A percentile compares a stretch with the other conserved stretches of the same genome.
phyloP scores from a whole-genome alignment of 352 stramenopile genomes.

The Globisporangium alternatum region DNA sequence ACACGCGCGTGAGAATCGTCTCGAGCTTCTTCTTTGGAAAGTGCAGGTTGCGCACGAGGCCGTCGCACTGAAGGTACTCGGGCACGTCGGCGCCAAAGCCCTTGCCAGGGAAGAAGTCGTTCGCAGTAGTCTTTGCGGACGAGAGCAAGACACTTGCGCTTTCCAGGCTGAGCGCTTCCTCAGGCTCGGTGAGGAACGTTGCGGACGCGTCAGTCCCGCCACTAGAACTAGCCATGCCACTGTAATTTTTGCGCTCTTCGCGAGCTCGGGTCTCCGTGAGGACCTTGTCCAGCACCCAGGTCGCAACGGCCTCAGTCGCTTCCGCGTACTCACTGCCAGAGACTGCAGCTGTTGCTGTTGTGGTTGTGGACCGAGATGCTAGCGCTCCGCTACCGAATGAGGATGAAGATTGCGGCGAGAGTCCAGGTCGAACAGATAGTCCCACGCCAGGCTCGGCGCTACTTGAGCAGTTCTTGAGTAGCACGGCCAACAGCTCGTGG shows the following conservation, averaged over 20 bases:
- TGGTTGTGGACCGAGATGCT: neutral
- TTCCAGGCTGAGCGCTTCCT: conserved; percentile 21
- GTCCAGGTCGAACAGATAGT: neutral
- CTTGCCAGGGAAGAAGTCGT: conserved; percentile 38
- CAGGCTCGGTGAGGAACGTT: conserved; percentile 56
- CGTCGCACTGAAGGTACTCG: conserved; percentile 55
- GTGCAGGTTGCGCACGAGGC: conserved; percentile 57
- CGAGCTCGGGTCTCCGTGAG: conserved; percentile 5
- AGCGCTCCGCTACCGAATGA: neutral
- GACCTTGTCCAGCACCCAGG: conserved; percentile 23
- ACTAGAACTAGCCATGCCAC: neutral
- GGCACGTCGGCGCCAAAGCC: conserved; percentile 37
- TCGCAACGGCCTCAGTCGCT: conserved; percentile 14
- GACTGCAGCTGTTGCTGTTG: neutral
- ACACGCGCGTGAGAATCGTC: conserved; percentile 47
- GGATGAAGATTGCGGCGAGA: neutral
- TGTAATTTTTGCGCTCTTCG: conserved; percentile 12
- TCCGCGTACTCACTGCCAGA: conserved; percentile 15
- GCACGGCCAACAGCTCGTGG: conserved; percentile 29
- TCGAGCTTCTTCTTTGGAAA: conserved; percentile 44
- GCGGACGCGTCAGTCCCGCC: neutral
- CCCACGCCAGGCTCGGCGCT: neutral
- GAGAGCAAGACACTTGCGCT: conserved; percentile 6
- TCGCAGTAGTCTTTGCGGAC: neutral
- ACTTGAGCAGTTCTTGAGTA: neutral